Percentiles rank a stretch among this genome's conserved stretches.
These are phyloP conservation scores for Apophysomyces ossiformis DNA, from an alignment of 371 early-diverging fungal species.

Conservation along the genomic window DNA sequence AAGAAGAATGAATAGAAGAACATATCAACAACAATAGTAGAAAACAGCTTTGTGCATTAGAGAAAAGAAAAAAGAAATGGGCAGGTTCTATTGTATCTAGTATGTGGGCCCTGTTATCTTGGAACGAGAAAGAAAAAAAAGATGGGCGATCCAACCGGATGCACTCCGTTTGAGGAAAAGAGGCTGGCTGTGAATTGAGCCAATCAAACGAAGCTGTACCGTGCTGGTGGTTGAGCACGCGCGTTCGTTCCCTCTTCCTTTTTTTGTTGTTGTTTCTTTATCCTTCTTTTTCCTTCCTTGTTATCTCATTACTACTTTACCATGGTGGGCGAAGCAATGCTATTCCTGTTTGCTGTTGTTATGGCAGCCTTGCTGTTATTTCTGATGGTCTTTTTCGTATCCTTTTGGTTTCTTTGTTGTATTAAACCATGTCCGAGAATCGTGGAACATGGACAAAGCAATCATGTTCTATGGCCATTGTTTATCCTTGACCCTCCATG, in stretches of 20 bases:
- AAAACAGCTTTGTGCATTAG: no score
- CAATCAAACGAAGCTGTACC: not conserved
- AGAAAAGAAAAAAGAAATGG: no score
- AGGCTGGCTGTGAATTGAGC: conserved; percentile 8
- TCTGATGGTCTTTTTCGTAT: conserved; percentile 93
- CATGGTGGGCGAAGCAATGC: conserved; percentile 77
- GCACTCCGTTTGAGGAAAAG: not conserved
- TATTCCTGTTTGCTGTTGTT: conserved; percentile 90
- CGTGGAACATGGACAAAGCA: conserved; percentile 1
- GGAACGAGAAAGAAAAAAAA: no score
- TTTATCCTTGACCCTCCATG: conserved; percentile 1
- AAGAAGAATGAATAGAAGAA: no score
- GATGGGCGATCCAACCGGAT: not conserved
- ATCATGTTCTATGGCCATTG: not conserved
- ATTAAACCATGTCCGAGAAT: no score
- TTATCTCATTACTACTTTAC: conserved; percentile 16
- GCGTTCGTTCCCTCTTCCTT: conserved; percentile 14
- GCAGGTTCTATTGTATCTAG: no score
- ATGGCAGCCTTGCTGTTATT: conserved; percentile 91
- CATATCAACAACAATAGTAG: no score
- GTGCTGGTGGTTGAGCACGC: not conserved
- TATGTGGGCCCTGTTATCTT: no score
- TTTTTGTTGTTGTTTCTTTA: conserved; percentile 9
- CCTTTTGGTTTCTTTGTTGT: conserved; percentile 32
- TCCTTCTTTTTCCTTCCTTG: conserved; percentile 7